Conservation (phyloP, 768 basidiomycete genomes). For the Suillus paluster region DNA sequence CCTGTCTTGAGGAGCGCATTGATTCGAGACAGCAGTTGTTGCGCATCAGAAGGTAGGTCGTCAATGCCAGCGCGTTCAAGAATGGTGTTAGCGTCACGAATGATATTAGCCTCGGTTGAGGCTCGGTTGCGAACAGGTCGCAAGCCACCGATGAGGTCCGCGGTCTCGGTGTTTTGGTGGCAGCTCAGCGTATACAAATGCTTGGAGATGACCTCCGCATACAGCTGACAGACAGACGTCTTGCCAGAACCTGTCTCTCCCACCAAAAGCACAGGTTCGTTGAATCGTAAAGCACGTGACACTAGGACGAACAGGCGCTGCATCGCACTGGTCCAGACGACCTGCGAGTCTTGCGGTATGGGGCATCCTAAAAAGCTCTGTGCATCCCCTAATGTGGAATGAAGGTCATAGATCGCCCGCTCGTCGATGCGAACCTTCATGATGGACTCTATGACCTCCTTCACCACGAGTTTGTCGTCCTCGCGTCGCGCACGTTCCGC, state of each 20-base stretch:
- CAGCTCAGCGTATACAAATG: conserved; percentile 82
- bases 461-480: conserved; percentile 89
- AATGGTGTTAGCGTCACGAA: conserved; percentile 45
- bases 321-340: conserved; percentile 95
- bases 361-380: conserved; percentile 61
- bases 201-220: conserved; percentile 67
- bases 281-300: conserved; percentile 81
- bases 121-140: conserved; percentile 84
- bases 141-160: conserved; percentile 93
- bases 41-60: conserved; percentile 24
- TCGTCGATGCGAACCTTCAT: conserved; percentile 90
- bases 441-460: conserved; percentile 87
- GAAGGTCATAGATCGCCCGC: conserved; percentile 63
- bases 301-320: conserved; percentile 85
- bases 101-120: conserved; percentile 52
- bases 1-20: conserved; percentile 23
- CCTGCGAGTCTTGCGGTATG: conserved; percentile 42
- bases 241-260: conserved; percentile 98
- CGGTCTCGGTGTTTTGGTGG: conserved; percentile 98
- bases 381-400: conserved; percentile 44
- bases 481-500: conserved; percentile 85
- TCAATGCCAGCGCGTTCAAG: conserved; percentile 48
- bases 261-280: conserved; percentile 94
- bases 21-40: conserved; percentile 31
- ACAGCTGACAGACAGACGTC: conserved; percentile 93